Conservation (phyloP, 352 stramenopile species). For the Pythium rishiriense region DNA sequence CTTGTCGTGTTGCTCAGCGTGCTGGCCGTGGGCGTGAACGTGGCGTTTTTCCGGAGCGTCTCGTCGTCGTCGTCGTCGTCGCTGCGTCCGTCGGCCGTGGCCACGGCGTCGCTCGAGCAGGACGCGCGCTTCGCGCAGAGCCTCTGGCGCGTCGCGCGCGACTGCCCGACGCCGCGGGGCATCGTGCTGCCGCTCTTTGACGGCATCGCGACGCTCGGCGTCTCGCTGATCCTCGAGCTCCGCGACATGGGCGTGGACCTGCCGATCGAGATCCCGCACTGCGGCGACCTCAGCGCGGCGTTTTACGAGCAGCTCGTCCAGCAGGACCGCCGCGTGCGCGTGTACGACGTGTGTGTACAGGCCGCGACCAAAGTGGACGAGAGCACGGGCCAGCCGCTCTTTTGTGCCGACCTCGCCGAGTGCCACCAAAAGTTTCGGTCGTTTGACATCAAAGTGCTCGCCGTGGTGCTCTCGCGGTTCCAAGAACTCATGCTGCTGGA, state of each 20-base stretch:
- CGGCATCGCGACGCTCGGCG: slow-evolving; percentile 51
- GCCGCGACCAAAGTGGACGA: slow-evolving; percentile 29
- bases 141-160: slow-evolving; percentile 14
- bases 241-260: slow-evolving; percentile 46
- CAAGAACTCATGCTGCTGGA: slow-evolving; percentile 76
- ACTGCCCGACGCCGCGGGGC: slow-evolving; percentile 41
- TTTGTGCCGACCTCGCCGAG: slow-evolving; percentile 41
- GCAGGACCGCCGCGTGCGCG: slow-evolving; percentile 42
- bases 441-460: slow-evolving; percentile 67
- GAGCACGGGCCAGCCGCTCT: slow-evolving; percentile 35
- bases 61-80: slow-evolving; percentile 21
- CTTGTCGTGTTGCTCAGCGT: slow-evolving; percentile 4
- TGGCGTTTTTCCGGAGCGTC: slow-evolving; percentile 25
- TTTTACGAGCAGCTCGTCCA: slow-evolving; percentile 36
- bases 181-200: slow-evolving; percentile 71
- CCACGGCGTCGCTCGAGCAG: slow-evolving; percentile 15
- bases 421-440: slow-evolving; percentile 52
- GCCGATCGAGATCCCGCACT: slow-evolving; percentile 73
- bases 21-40: slow-evolving; percentile 14
- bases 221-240: slow-evolving; percentile 64
- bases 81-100: slow-evolving; percentile 24
- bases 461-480: slow-evolving; percentile 60
- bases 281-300: slow-evolving; percentile 47
- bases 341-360: slow-evolving; percentile 62
- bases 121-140: slow-evolving; percentile 16